Evolutionary conservation across 345 rosid genomes (phyloP).

Genomic region (Psidium guajava): DNA sequence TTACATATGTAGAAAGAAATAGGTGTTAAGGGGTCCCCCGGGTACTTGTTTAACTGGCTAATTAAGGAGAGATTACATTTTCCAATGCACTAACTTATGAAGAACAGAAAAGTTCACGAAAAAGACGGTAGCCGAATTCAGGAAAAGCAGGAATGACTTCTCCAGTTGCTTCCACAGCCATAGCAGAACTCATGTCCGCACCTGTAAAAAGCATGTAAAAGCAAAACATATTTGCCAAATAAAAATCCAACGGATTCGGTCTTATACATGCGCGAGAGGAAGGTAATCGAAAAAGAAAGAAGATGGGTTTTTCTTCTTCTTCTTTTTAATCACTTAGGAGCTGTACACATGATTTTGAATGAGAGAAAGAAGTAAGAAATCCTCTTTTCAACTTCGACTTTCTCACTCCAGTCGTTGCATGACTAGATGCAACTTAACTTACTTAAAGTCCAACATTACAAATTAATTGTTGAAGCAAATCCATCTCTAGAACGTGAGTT

Average conservation of each 20-base stretch:
- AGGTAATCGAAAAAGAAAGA: no score
- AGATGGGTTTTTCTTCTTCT: no score
- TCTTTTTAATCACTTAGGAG: no score
- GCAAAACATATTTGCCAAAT: not conserved
- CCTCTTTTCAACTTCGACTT: no score
- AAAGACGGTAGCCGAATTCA: not conserved
- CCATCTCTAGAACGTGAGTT: not conserved
- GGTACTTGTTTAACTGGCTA: not conserved
- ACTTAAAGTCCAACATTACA: not conserved
- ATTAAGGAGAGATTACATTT: not conserved
- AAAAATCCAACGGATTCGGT: not conserved
- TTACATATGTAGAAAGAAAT: not conserved
- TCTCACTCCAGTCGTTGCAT: not conserved
- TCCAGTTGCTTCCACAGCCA: slow-evolving; percentile 24
- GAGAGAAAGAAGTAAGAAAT: no score
- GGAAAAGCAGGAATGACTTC: slow-evolving; percentile 1
- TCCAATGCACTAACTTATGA: not conserved
- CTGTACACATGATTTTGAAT: no score
- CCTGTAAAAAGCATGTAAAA: slow-evolving; percentile 5
- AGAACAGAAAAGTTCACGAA: not conserved
- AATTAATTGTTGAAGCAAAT: not conserved
- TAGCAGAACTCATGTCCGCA: slow-evolving; percentile 31
- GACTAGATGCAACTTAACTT: not conserved
- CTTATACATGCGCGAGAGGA: no score
- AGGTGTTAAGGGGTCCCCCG: rapidly evolving